Conservation (phyloP, 352 stramenopile species). For the Pythium aphanidermatum region DNA sequence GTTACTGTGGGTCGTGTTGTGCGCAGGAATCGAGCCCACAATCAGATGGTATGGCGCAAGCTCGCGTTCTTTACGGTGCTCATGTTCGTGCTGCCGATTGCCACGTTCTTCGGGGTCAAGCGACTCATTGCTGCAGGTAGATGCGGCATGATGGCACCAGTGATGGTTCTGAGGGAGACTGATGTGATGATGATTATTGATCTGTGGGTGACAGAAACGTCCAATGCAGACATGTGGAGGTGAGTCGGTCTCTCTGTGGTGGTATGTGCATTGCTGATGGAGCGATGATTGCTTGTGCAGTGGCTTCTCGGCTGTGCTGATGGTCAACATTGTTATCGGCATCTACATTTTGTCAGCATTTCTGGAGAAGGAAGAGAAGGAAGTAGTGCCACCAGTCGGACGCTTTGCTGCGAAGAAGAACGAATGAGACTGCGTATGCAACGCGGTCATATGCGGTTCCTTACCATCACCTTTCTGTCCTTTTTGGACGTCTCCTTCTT, state of each 20-base stretch:
- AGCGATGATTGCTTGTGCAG: slow-evolving; percentile 20
- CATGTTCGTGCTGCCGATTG: slow-evolving; percentile 55
- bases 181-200: no score
- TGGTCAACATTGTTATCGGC: slow-evolving; percentile 74
- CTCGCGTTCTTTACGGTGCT: slow-evolving; percentile 63
- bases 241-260: slow-evolving; percentile 5
- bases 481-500: no score
- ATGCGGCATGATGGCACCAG: no score
- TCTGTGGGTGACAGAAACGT: slow-evolving; percentile 29
- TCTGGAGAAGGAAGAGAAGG: slow-evolving; percentile 44
- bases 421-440: no score
- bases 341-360: slow-evolving; percentile 73
- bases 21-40: slow-evolving; percentile 60
- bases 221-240: slow-evolving; percentile 66
- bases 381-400: slow-evolving; percentile 44
- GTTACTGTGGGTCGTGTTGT: no score
- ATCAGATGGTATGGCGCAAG: slow-evolving; percentile 67
- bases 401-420: slow-evolving; percentile 44
- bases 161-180: no score
- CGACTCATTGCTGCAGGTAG: slow-evolving; percentile 30
- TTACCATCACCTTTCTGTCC: no score
- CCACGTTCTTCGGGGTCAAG: slow-evolving; percentile 57
- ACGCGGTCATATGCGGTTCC: no score
- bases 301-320: slow-evolving; percentile 60
- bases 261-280: background rate